Percentiles rank a stretch among this genome's conserved stretches.
These are phyloP conservation scores for Auriscalpium vulgare DNA, from an alignment of 768 basidiomycete species.

Conservation along the genomic window DNA sequence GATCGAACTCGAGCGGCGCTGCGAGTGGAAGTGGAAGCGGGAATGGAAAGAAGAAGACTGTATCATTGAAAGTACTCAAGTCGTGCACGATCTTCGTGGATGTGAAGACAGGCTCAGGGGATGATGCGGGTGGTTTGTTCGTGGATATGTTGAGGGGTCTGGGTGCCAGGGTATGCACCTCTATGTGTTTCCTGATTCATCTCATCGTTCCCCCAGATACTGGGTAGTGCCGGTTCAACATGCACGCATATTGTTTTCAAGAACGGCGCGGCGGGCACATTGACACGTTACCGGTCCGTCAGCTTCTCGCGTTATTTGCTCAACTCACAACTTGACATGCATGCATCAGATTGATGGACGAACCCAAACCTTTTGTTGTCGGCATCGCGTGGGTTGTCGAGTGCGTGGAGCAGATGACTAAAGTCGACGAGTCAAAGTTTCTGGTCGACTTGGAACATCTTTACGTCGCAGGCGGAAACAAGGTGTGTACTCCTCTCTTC, in stretches of 20 bases:
- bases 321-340: not conserved
- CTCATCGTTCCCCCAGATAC: constrained; percentile 32
- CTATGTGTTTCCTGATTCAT: not conserved
- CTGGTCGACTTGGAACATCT: constrained; percentile 51
- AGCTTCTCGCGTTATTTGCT: not conserved
- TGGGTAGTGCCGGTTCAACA: constrained; percentile 57
- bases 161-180: constrained; percentile 60
- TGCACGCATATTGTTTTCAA: constrained; percentile 86
- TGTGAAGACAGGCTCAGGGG: constrained; percentile 64
- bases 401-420: constrained; percentile 61
- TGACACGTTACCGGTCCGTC: constrained; percentile 60
- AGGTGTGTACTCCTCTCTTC: constrained; percentile 34
- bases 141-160: constrained; percentile 73
- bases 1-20: constrained; percentile 15
- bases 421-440: constrained; percentile 58
- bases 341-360: constrained; percentile 43
- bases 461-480: constrained; percentile 53
- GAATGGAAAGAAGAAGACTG: constrained; percentile 4
- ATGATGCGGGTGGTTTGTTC: constrained; percentile 75
- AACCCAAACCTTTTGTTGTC: constrained; percentile 67
- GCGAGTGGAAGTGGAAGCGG: constrained; percentile 17
- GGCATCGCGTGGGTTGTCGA: constrained; percentile 88
- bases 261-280: constrained; percentile 68
- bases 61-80: constrained; percentile 47
- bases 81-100: constrained; percentile 82